Evolutionary conservation across 306 rosid genomes (phyloP).

Genomic region (Begonia fuchsioides): DNA sequence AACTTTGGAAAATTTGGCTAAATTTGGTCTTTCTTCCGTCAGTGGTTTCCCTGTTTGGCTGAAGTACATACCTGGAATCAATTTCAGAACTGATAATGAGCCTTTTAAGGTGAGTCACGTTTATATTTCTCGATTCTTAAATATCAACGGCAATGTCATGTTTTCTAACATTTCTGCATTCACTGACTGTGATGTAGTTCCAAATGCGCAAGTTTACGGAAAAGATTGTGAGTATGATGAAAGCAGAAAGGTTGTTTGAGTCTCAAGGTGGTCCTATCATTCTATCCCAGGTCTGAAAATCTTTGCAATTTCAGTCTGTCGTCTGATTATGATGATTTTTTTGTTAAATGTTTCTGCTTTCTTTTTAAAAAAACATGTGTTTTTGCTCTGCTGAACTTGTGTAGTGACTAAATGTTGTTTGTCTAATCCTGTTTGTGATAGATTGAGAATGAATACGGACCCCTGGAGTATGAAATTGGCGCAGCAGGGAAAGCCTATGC

Average conservation of each 20-base stretch:
- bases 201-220: slow-evolving; percentile 78
- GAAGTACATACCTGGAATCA: slow-evolving; percentile 82
- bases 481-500: slow-evolving; percentile 59
- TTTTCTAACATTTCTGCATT: slow-evolving; percentile 6
- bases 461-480: slow-evolving; percentile 68
- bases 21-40: slow-evolving; percentile 11
- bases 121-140: too few species aligned
- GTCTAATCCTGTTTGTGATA: slow-evolving; percentile 15
- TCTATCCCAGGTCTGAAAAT: slow-evolving; percentile 68
- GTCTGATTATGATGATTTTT: too few species aligned
- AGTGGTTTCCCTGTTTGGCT: slow-evolving; percentile 95
- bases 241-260: slow-evolving; percentile 76
- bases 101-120: slow-evolving; percentile 57
- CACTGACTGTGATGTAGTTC: slow-evolving; percentile 26
- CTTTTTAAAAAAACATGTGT: too few species aligned
- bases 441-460: slow-evolving; percentile 95
- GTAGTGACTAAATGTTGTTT: not conserved
- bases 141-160: not conserved
- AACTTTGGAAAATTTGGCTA: not conserved
- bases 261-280: slow-evolving; percentile 94
- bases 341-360: too few species aligned
- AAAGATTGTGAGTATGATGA: slow-evolving; percentile 89
- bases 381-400: not conserved
- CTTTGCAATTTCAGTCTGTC: not conserved
- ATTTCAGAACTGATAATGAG: slow-evolving; percentile 71